These are phyloP conservation scores for Kluyveromyces nonfermentans DNA, from an alignment of 805 yeast genomes.

Conservation along the genomic window DNA sequence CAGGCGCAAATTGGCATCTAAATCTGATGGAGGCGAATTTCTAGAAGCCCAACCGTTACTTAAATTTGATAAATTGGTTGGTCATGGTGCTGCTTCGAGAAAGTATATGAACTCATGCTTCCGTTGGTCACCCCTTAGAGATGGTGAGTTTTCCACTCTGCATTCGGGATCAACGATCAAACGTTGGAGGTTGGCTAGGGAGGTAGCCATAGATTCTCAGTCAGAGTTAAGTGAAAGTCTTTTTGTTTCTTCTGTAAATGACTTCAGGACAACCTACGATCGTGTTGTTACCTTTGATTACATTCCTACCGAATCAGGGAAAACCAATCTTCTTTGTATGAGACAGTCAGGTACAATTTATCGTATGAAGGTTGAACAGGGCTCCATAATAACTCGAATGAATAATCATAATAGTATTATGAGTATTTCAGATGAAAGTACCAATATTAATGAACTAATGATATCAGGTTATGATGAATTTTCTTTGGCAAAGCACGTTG, in stretches of 20 bases:
- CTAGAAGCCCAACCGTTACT: slow-evolving; percentile 46
- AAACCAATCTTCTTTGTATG: slow-evolving; percentile 71
- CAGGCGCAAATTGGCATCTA: slow-evolving; percentile 44
- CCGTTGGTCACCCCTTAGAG: slow-evolving; percentile 53
- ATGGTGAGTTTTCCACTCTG: slow-evolving; percentile 69
- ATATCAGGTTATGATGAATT: slow-evolving; percentile 15
- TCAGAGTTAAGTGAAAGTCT: slow-evolving; percentile 36
- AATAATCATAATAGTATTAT: slow-evolving; percentile 61
- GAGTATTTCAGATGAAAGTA: slow-evolving; percentile 35
- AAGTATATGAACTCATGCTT: slow-evolving; percentile 56
- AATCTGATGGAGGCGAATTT: slow-evolving; percentile 15
- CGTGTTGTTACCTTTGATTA: slow-evolving; percentile 82
- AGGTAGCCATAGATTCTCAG: slow-evolving; percentile 29
- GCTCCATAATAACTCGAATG: slow-evolving; percentile 52
- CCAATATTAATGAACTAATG: slow-evolving; percentile 21
- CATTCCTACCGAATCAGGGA: slow-evolving; percentile 46
- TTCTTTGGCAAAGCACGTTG: slow-evolving; percentile 14
- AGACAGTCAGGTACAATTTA: slow-evolving; percentile 85
- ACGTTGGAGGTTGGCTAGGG: slow-evolving; percentile 68
- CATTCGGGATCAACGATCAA: slow-evolving; percentile 71
- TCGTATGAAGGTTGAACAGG: slow-evolving; percentile 63
- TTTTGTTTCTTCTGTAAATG: slow-evolving; percentile 69
- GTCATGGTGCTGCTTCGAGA: slow-evolving; percentile 45
- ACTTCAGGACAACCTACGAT: slow-evolving; percentile 66
- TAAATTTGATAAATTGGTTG: slow-evolving; percentile 50